phyloP scores from a whole-genome alignment of 2,329 filamentous ascomycete species.

The Chrysoporthe austroafricana region DNA sequence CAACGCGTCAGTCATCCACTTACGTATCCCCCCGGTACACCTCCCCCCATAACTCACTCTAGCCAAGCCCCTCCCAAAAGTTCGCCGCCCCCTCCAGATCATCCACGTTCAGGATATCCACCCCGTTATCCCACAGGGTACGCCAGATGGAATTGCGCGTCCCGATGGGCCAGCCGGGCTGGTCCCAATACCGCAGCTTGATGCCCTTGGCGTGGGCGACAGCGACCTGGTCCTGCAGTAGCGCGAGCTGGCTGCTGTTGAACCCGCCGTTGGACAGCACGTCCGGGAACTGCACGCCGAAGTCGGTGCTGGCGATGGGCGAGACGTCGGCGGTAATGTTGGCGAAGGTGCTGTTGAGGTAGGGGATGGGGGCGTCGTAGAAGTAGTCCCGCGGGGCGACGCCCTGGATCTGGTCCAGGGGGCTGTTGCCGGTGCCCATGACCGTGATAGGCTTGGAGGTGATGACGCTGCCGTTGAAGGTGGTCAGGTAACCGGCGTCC shows the following conservation, averaged over 20 bases:
- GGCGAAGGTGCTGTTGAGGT: slow-evolving; percentile 30
- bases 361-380: slow-evolving; percentile 33
- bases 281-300: slow-evolving; percentile 43
- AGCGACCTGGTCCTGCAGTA: slow-evolving; percentile 55
- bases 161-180: slow-evolving; percentile 62
- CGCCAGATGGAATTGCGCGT: slow-evolving; percentile 63
- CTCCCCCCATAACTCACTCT: background rate
- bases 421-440: slow-evolving; percentile 67
- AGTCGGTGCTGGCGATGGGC: slow-evolving; percentile 37
- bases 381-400: slow-evolving; percentile 61
- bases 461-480: slow-evolving; percentile 52
- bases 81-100: slow-evolving; percentile 58
- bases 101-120: slow-evolving; percentile 67
- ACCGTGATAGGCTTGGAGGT: slow-evolving; percentile 63
- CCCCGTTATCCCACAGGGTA: slow-evolving; percentile 58
- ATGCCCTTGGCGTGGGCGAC: slow-evolving; percentile 61
- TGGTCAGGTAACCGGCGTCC: slow-evolving; percentile 56
- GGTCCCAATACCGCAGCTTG: slow-evolving; percentile 60
- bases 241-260: slow-evolving; percentile 52
- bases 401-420: slow-evolving; percentile 55
- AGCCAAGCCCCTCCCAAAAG: slow-evolving; percentile 31
- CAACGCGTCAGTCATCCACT: background rate
- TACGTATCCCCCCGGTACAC: background rate
- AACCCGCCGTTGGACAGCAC: slow-evolving; percentile 40
- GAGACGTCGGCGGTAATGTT: slow-evolving; percentile 35